Conservation (phyloP, 2,329 filamentous ascomycete genomes). For the Talaromyces atroroseus region DNA sequence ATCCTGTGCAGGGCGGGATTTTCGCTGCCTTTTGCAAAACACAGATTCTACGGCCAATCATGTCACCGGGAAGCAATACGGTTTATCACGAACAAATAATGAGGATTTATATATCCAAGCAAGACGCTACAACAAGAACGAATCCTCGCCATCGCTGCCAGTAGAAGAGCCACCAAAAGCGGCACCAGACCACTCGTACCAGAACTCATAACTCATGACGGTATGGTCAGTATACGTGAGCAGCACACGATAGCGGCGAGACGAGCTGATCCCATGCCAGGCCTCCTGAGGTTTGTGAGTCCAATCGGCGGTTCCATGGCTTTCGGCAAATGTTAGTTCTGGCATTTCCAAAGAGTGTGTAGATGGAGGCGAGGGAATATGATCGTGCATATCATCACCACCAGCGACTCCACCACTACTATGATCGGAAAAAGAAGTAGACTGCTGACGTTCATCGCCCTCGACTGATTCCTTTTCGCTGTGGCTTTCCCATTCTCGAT, state of each 20-base stretch:
- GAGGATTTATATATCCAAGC: background rate
- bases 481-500: constrained; percentile 3
- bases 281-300: constrained; percentile 29
- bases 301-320: constrained; percentile 28
- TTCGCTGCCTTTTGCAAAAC: no score
- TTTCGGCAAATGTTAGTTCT: constrained; percentile 27
- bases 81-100: no score
- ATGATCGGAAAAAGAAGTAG: background rate
- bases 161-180: constrained; percentile 7
- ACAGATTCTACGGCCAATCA: no score
- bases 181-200: constrained; percentile 33
- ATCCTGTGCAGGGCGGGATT: no score
- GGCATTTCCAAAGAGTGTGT: background rate
- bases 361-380: constrained; percentile 1
- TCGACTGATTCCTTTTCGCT: background rate
- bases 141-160: background rate
- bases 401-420: background rate
- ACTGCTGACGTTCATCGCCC: background rate
- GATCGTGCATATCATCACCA: background rate
- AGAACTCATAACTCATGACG: constrained; percentile 57
- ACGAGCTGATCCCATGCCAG: constrained; percentile 38
- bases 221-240: constrained; percentile 54
- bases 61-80: no score
- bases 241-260: constrained; percentile 48
- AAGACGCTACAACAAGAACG: background rate